A percentile compares a stretch with the other conserved stretches of the same genome.
Evolutionary conservation across 805 yeast species (phyloP).

Genomic region (Candida bentonensis): DNA sequence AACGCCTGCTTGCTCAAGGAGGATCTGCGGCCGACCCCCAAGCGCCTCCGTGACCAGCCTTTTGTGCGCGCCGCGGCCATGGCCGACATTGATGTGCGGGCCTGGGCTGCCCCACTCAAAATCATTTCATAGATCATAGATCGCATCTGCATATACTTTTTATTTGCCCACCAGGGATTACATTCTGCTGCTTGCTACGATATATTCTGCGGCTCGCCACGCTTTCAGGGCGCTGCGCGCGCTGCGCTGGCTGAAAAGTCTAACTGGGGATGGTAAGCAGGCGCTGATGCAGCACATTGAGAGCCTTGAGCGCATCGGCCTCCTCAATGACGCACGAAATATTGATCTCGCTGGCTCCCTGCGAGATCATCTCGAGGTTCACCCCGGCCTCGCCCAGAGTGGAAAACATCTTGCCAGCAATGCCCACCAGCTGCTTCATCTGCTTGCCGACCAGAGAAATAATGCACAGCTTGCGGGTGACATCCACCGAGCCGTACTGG

Average conservation of each 20-base stretch:
- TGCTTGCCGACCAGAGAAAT: conserved; percentile 92
- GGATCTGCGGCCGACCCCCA: neutral
- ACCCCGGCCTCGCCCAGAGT: conserved; percentile 82
- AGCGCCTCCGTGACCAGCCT: neutral
- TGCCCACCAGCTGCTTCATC: conserved; percentile 93
- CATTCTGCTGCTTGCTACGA: no score
- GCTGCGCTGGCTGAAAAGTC: no score
- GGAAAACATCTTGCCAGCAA: conserved; percentile 94
- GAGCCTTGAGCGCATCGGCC: conserved; percentile 68
- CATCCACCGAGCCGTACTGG: conserved; percentile 77
- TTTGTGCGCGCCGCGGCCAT: neutral
- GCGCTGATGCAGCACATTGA: conserved; percentile 70
- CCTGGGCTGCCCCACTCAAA: neutral
- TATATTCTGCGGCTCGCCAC: no score
- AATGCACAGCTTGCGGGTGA: conserved; percentile 76
- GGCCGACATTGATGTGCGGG: neutral
- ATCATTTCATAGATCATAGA: neutral
- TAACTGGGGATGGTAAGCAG: conserved; percentile 42
- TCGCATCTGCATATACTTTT: no score
- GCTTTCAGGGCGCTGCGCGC: no score
- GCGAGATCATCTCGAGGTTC: conserved; percentile 95
- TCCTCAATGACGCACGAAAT: conserved; percentile 89
- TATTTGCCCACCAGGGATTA: no score
- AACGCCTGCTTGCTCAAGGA: neutral
- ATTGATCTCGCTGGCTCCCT: conserved; percentile 96